phyloP scores from a whole-genome alignment of 2,329 filamentous ascomycete species.

The Botrytis byssoidea region DNA sequence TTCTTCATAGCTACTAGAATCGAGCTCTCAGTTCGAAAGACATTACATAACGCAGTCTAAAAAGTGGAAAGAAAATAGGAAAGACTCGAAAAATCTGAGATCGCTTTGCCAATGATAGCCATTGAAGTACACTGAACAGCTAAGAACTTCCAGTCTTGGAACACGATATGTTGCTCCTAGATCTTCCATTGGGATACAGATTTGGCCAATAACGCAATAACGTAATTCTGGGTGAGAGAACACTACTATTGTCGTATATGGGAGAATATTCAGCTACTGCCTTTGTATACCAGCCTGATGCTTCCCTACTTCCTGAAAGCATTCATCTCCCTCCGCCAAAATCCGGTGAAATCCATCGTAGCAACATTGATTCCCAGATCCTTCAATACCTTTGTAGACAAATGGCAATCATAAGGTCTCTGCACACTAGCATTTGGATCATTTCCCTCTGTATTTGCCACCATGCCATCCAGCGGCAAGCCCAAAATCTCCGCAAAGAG shows the following conservation, averaged over 20 bases:
- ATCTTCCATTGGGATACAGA: background rate
- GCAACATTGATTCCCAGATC: constrained; percentile 72
- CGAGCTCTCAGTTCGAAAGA: background rate
- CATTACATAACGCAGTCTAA: background rate
- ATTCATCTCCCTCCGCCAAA: constrained; percentile 70
- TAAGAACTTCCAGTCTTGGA: background rate
- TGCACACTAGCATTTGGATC: constrained; percentile 70
- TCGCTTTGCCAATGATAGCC: background rate
- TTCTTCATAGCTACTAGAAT: background rate
- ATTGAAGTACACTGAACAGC: background rate
- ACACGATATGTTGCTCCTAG: background rate
- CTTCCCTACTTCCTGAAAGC: constrained; percentile 47
- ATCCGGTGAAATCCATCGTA: constrained; percentile 72
- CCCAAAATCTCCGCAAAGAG: constrained; percentile 77
- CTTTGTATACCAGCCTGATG: background rate
- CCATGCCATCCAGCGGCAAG: constrained; percentile 65
- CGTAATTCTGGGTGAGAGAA: background rate
- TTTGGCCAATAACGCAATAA: background rate
- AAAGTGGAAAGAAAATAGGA: background rate
- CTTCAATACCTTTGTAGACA: constrained; percentile 72
- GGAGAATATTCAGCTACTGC: background rate
- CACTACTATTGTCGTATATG: background rate
- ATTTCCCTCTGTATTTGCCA: constrained; percentile 68
- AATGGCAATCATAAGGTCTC: constrained; percentile 83
- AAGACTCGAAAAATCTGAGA: background rate